A percentile compares a stretch with the other conserved stretches of the same genome.
Conservation (phyloP, 495 filamentous ascomycete genomes). For the Lepidopterella palustris region DNA sequence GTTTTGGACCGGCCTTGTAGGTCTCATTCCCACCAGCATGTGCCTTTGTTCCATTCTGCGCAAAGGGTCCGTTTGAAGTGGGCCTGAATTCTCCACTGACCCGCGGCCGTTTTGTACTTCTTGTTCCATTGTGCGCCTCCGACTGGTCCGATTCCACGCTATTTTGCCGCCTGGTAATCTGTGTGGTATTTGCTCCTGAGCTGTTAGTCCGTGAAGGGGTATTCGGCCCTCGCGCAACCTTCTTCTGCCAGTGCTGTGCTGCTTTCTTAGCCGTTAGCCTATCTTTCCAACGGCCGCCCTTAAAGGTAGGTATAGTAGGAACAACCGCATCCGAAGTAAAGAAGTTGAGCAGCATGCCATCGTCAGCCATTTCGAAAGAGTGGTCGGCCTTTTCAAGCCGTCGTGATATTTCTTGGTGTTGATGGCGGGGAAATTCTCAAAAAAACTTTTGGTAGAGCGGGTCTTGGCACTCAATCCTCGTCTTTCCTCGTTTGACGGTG, state of each 20-base stretch:
- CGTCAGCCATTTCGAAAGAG: slow-evolving; percentile 70
- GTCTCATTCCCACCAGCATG: background rate
- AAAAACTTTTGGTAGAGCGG: slow-evolving; percentile 13
- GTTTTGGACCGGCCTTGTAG: slow-evolving; percentile 30
- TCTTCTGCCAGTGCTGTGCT: slow-evolving; percentile 46
- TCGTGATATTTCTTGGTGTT: background rate
- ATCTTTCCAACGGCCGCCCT: slow-evolving; percentile 88
- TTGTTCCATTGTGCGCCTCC: slow-evolving; percentile 17
- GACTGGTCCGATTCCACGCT: slow-evolving; percentile 10
- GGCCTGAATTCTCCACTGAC: slow-evolving; percentile 23
- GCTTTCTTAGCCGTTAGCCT: slow-evolving; percentile 73
- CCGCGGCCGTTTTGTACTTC: slow-evolving; percentile 32
- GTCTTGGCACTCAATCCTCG: background rate
- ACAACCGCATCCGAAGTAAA: slow-evolving; percentile 55
- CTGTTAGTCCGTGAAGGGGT: background rate
- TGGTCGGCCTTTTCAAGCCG: background rate
- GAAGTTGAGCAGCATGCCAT: slow-evolving; percentile 94
- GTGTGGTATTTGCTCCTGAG: background rate
- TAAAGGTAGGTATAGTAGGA: slow-evolving; percentile 59
- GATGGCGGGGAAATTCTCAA: background rate
- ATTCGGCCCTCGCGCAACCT: slow-evolving; percentile 16
- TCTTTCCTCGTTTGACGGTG: background rate
- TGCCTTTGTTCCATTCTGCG: background rate
- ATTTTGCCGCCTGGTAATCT: slow-evolving; percentile 12
- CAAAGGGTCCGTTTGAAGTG: background rate